A percentile compares a stretch with the other conserved stretches of the same genome.
Conservation (phyloP, 179 eudicot species). For the Nepenthes alata region DNA sequence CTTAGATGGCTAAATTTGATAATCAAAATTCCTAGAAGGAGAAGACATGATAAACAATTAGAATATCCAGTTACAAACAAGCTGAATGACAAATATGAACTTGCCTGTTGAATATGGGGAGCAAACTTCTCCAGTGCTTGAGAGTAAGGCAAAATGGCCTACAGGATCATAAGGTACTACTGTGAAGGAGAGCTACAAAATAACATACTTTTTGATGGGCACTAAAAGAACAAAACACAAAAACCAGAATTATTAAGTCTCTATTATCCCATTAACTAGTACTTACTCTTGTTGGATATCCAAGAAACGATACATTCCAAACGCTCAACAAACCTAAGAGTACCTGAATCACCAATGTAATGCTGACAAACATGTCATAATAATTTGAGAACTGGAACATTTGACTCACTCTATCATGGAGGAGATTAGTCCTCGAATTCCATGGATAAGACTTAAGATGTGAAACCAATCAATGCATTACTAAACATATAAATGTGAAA, state of each 20-base stretch:
- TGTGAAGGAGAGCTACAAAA: not conserved
- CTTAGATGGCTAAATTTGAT: not conserved
- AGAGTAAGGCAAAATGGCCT: conserved; percentile 96
- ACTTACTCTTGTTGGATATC: conserved; percentile 96
- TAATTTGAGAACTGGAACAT: not conserved
- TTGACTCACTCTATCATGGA: not conserved
- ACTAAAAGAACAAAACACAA: not conserved
- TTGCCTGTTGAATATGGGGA: conserved; percentile 97
- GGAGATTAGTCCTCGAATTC: not conserved
- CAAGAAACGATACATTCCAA: conserved; percentile 97
- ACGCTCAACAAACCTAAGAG: conserved; percentile 89
- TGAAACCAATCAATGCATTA: not conserved
- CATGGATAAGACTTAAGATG: not conserved
- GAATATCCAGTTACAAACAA: not conserved
- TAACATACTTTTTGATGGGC: not conserved
- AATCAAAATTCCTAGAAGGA: no score
- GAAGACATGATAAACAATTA: conserved; percentile 1
- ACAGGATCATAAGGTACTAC: conserved; percentile 9
- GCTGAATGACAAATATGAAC: not conserved
- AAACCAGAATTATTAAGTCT: conserved; percentile 3
- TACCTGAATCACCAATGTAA: conserved; percentile 44
- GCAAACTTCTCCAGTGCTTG: conserved; percentile 97
- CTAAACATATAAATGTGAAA: not conserved
- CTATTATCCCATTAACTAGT: not conserved
- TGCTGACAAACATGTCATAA: conserved; percentile 3